Base-by-base conservation (phyloP, 306 rosid species). In the Begonia fuchsioides region DNA sequence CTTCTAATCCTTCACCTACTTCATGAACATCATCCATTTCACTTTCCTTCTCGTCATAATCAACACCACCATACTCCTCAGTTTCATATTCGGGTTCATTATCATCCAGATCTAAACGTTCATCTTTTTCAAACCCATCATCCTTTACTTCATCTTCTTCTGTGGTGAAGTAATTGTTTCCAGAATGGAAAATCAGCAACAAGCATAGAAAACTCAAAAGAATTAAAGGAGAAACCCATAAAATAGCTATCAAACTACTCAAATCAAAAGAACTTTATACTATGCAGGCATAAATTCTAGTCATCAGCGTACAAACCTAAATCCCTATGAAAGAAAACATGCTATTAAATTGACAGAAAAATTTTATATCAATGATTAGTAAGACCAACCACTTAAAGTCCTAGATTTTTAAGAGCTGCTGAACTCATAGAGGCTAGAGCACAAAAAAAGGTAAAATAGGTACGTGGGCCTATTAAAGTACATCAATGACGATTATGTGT, bases 51-150 rank as follows among this genome's bases (percentile, higher is more conserved):
- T 39, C 11, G 10, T 45, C 39, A 9, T 46, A 38, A 17, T 52
- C 48, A 12, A 20, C 55, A 49, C 13, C 67, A 54, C 39, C 38
- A 41, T 40, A 18, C 45, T 41, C 45, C 35, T 26, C 35, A 26
- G 35, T 26, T 71, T 90, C 98, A 56, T 78, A 90, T 61, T 92
- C 96, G 13, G 87, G 93, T n/a, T 92, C 96, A 55, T 88, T 79
- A 76, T 85, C 96, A 66, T 92, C 98, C 62, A 92, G 78, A 57
- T 92, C 96, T 50, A 92, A 75, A 52, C 86, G 78, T 52, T 92
- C 98, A 64, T 75, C 94, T 66, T 56, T 92, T 59, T 74, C 98
- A 73, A 72, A 82, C 43, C 82, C 96, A 47, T 79, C 96, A 16
- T 85, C 94, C 63, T 77, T 92, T 69, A 74, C 78, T 62, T 75